These are phyloP conservation scores for Kluyveromyces nonfermentans DNA, from an alignment of 805 yeast species.

Conservation along the genomic window DNA sequence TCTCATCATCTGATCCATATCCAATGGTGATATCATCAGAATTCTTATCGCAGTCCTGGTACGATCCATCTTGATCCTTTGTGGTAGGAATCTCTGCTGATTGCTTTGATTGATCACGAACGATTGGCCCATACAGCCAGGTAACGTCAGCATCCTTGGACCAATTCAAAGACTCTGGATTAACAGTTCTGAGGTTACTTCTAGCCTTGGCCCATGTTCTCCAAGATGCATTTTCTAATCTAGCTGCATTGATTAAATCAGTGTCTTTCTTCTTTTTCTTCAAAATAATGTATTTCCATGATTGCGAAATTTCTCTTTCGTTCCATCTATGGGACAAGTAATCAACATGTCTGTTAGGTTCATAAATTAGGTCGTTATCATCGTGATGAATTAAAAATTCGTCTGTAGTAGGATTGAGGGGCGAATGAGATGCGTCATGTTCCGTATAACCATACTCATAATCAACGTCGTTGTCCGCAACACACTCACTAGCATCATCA, in stretches of 20 bases:
- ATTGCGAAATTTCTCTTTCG: constrained; percentile 82
- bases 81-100: not conserved
- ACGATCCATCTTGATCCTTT: constrained; percentile 6
- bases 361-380: constrained; percentile 69
- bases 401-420: constrained; percentile 27
- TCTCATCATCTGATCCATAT: constrained; percentile 34
- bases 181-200: constrained; percentile 64
- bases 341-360: constrained; percentile 88
- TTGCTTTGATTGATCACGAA: constrained; percentile 11
- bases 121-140: constrained; percentile 90
- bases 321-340: constrained; percentile 95
- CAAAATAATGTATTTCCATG: constrained; percentile 88
- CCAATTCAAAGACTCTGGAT: constrained; percentile 93
- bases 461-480: constrained; percentile 7
- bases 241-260: constrained; percentile 73
- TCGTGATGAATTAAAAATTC: constrained; percentile 51
- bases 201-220: constrained; percentile 96
- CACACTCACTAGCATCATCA: not conserved
- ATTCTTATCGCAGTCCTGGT: constrained; percentile 1
- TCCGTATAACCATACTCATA: constrained; percentile 6
- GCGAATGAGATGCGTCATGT: constrained; percentile 26
- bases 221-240: constrained; percentile 90
- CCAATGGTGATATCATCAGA: constrained; percentile 17
- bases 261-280: constrained; percentile 45
- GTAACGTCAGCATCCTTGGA: constrained; percentile 94